phyloP scores from a whole-genome alignment of 768 basidiomycete genomes.

The Rossbeevera mucosa region DNA sequence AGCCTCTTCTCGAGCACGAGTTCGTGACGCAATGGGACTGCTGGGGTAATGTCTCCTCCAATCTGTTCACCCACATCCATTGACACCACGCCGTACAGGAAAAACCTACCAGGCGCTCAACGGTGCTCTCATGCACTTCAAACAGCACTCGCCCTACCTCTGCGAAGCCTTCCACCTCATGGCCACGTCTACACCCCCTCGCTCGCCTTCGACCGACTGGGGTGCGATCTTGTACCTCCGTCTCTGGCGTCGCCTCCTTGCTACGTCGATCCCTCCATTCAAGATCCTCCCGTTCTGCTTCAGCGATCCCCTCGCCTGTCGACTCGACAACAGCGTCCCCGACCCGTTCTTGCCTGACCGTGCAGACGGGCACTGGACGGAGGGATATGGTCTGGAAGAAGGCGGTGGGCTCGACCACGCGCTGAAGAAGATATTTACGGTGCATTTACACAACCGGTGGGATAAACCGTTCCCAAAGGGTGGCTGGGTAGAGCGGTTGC shows the following conservation, averaged over 20 bases:
- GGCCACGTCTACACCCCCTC: conserved; percentile 66
- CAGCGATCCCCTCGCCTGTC: conserved; percentile 84
- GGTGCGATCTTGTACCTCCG: conserved; percentile 88
- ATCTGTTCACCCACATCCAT: neutral
- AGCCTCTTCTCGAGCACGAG: conserved; percentile 86
- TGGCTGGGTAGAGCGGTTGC: conserved; percentile 83
- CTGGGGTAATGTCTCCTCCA: conserved; percentile 57
- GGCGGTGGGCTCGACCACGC: conserved; percentile 60
- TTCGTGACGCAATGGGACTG: conserved; percentile 99
- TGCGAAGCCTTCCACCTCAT: conserved; percentile 96
- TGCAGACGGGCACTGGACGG: conserved; percentile 56
- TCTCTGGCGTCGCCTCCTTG: conserved; percentile 81
- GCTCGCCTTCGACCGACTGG: conserved; percentile 86
- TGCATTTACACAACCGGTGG: conserved; percentile 97
- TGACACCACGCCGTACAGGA: conserved; percentile 38
- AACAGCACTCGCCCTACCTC: conserved; percentile 85
- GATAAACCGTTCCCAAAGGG: conserved; percentile 71
- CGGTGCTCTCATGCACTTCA: conserved; percentile 93
- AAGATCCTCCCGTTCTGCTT: conserved; percentile 94
- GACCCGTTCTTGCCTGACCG: conserved; percentile 75
- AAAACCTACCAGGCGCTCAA: conserved; percentile 78
- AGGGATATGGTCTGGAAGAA: conserved; percentile 46
- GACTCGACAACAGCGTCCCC: conserved; percentile 86
- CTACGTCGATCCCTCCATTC: conserved; percentile 74
- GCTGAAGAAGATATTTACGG: conserved; percentile 71